Conservation (phyloP, 495 filamentous ascomycete genomes). For the Podospora appendiculata region DNA sequence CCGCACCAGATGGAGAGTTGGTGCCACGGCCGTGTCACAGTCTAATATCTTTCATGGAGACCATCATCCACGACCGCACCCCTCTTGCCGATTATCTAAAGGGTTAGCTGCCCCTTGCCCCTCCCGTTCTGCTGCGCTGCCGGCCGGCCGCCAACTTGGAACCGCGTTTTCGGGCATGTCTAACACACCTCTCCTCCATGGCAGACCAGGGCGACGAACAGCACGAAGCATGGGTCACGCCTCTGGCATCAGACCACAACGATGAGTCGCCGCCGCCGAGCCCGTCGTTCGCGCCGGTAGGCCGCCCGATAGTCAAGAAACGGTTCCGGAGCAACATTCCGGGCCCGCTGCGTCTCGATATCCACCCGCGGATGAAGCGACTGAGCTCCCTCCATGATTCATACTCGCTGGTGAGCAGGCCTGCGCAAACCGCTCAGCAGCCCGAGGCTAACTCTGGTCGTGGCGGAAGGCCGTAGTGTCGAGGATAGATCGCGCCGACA, state of each 20-base stretch:
- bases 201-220: slow-evolving; percentile 35
- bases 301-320: slow-evolving; percentile 56
- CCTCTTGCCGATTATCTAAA: slow-evolving; percentile 90
- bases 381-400: slow-evolving; percentile 26
- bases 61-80: slow-evolving; percentile 80
- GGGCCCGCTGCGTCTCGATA: slow-evolving; percentile 50
- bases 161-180: neutral
- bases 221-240: slow-evolving; percentile 30
- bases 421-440: neutral
- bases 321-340: slow-evolving; percentile 61
- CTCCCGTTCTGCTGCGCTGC: neutral
- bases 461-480: slow-evolving; percentile 55
- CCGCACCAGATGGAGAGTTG: slow-evolving; percentile 23
- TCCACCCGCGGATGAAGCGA: slow-evolving; percentile 26
- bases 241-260: slow-evolving; percentile 30
- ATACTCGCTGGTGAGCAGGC: slow-evolving; percentile 14
- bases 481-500: slow-evolving; percentile 72
- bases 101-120: slow-evolving; percentile 45
- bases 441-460: neutral
- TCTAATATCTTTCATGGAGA: slow-evolving; percentile 63
- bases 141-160: neutral
- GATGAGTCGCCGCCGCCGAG: slow-evolving; percentile 38
- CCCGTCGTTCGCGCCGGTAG: slow-evolving; percentile 68
- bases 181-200: slow-evolving; percentile 4
- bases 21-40: slow-evolving; percentile 22